Conservation (phyloP, 148 eudicot genomes). For the Nepenthes mirabilis region DNA sequence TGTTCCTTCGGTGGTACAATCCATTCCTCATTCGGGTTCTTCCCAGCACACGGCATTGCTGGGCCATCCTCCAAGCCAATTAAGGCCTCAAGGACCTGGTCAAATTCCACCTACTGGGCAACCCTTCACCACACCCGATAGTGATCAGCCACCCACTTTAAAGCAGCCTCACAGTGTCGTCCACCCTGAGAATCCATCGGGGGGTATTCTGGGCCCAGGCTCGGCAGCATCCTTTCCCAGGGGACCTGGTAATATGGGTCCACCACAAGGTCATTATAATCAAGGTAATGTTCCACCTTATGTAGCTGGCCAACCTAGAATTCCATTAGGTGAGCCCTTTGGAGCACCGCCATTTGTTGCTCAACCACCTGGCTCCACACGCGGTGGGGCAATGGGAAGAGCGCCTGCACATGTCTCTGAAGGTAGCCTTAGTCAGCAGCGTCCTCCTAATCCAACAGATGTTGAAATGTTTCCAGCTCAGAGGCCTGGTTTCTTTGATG, state of each 20-base stretch:
- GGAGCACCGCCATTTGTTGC: conserved; percentile 18
- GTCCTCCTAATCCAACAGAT: conserved; percentile 25
- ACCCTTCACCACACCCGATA: conserved; percentile 13
- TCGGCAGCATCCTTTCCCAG: conserved; percentile 22
- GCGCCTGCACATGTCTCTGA: conserved; percentile 26
- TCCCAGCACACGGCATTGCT: conserved; percentile 17
- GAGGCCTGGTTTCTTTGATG: conserved; percentile 35
- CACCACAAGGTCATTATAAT: conserved; percentile 19
- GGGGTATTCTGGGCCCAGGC: conserved; percentile 24
- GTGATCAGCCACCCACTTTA: conserved; percentile 19
- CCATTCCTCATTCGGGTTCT: conserved; percentile 18
- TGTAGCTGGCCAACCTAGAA: conserved; percentile 15
- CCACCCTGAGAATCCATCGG: conserved; percentile 16
- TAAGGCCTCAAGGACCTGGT: conserved; percentile 59
- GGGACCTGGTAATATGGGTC: conserved; percentile 27
- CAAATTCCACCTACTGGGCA: conserved; percentile 22
- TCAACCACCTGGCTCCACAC: conserved; percentile 22
- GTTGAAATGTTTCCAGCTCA: not conserved
- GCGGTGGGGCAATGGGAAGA: conserved; percentile 36
- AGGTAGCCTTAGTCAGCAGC: conserved; percentile 21
- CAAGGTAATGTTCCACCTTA: conserved; percentile 2
- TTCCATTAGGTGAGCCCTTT: conserved; percentile 22
- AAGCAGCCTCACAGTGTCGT: conserved; percentile 15
- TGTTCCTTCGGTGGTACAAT: conserved; percentile 16
- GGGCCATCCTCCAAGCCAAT: conserved; percentile 30